A percentile compares a stretch with the other conserved stretches of the same genome.
Evolutionary conservation across 805 yeast species (phyloP).

Genomic region (Ogataea thermomethanolica): DNA sequence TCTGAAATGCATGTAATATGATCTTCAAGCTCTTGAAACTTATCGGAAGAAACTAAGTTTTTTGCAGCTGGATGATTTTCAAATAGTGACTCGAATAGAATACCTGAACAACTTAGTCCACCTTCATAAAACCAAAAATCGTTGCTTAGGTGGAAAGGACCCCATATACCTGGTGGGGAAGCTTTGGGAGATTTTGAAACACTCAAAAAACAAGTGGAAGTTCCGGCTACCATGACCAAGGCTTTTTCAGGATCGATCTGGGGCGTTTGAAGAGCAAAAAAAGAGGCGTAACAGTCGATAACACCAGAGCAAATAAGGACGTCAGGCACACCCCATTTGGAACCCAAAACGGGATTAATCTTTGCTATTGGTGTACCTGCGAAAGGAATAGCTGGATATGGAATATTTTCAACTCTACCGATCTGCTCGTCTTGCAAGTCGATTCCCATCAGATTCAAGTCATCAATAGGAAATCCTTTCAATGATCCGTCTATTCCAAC

Average conservation of each 20-base stretch:
- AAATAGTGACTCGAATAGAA: conserved; percentile 46
- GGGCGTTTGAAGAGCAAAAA: conserved; percentile 34
- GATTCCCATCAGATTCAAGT: conserved; percentile 12
- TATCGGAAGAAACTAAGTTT: conserved; percentile 6
- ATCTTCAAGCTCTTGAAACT: conserved; percentile 15
- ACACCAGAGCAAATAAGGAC: conserved; percentile 41
- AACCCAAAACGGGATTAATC: conserved; percentile 3
- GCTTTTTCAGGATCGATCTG: conserved; percentile 16
- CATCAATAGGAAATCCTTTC: conserved; percentile 43
- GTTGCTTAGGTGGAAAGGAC: conserved; percentile 45
- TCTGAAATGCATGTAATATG: conserved; percentile 23
- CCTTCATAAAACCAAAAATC: conserved; percentile 42
- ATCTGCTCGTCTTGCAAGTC: conserved; percentile 22
- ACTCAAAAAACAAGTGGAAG: conserved; percentile 53
- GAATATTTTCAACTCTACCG: conserved; percentile 28
- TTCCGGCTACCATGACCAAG: conserved; percentile 56
- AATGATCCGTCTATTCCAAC: conserved; percentile 56
- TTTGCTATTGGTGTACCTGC: conserved; percentile 34
- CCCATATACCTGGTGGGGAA: conserved; percentile 50
- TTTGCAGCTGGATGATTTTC: conserved; percentile 34
- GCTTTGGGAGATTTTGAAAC: conserved; percentile 20
- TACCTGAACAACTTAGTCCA: conserved; percentile 60
- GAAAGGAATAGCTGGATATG: conserved; percentile 25
- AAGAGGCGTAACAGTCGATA: conserved; percentile 59
- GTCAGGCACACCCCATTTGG: conserved; percentile 3